Percentiles rank a stretch among this genome's conserved stretches.
phyloP scores from a whole-genome alignment of 2,329 filamentous ascomycete genomes.

The Microsporum canis region DNA sequence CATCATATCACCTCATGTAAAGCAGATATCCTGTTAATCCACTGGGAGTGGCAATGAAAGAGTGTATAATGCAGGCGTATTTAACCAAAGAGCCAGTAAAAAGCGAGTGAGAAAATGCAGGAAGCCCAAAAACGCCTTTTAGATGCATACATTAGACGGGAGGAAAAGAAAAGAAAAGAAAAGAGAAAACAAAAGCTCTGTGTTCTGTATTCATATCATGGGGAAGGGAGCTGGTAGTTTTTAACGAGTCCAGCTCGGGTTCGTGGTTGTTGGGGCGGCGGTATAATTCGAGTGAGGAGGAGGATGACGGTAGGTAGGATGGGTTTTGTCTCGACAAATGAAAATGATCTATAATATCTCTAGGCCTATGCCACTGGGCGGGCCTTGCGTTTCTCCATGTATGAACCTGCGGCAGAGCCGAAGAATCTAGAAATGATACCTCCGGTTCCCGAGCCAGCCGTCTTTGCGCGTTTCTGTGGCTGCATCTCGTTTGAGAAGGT shows the following conservation, averaged over 20 bases:
- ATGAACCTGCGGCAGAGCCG: constrained; percentile 29
- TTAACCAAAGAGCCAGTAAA: not conserved
- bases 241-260: not conserved
- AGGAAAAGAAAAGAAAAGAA: not conserved
- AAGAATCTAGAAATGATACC: constrained; percentile 35
- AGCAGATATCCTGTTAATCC: not conserved
- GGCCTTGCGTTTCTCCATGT: constrained; percentile 29
- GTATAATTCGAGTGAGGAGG: not conserved
- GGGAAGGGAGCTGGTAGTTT: not conserved
- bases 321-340: not conserved
- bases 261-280: not conserved
- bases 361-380: constrained; percentile 19
- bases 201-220: not conserved
- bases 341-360: not conserved
- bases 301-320: not conserved
- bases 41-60: not conserved
- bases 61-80: constrained; percentile 2
- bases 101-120: not conserved
- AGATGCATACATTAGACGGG: not conserved
- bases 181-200: not conserved
- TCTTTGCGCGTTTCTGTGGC: constrained; percentile 33
- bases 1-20: not conserved
- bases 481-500: constrained; percentile 22
- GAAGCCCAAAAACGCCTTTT: not conserved
- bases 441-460: constrained; percentile 19